Evolutionary conservation across 1,284 basidiomycete species (phyloP).

Genomic region (Tilletia walkeri): DNA sequence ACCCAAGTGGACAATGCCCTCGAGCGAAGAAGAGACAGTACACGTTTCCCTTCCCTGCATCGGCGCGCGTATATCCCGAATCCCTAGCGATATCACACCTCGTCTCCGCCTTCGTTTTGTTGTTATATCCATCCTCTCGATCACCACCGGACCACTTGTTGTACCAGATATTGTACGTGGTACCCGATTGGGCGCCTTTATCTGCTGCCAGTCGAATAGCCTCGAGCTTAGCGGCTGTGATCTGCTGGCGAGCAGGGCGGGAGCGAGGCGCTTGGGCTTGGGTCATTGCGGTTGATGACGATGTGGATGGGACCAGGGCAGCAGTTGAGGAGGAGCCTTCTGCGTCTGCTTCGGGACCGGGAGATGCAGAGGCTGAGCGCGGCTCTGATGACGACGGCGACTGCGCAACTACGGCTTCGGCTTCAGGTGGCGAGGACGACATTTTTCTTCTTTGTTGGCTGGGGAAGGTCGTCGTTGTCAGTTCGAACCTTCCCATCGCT

Average conservation of each 20-base stretch:
- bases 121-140: constrained; percentile 54
- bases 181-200: constrained; percentile 36
- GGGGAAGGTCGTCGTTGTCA: too few relatives aligned
- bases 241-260: constrained; percentile 48
- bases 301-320: neutral
- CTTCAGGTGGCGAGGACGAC: too few relatives aligned
- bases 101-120: constrained; percentile 87
- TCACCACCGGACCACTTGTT: constrained; percentile 83
- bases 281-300: neutral
- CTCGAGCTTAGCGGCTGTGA: constrained; percentile 43
- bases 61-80: constrained; percentile 72
- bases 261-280: constrained; percentile 19
- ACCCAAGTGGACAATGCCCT: constrained; percentile 93
- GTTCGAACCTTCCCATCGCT: too few relatives aligned
- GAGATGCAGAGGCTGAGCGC: too few relatives aligned
- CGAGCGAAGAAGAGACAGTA: constrained; percentile 93
- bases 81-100: constrained; percentile 86
- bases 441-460: too few relatives aligned
- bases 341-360: neutral
- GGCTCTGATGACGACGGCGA: too few relatives aligned
- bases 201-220: constrained; percentile 46
- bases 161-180: constrained; percentile 81
- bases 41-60: constrained; percentile 71
- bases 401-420: too few relatives aligned
- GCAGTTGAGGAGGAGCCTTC: neutral